Evolutionary conservation across 305 asterid genomes (phyloP), one percentile per base, ranked within the genome.

Genomic region (Fraxinus velutina): DNA sequence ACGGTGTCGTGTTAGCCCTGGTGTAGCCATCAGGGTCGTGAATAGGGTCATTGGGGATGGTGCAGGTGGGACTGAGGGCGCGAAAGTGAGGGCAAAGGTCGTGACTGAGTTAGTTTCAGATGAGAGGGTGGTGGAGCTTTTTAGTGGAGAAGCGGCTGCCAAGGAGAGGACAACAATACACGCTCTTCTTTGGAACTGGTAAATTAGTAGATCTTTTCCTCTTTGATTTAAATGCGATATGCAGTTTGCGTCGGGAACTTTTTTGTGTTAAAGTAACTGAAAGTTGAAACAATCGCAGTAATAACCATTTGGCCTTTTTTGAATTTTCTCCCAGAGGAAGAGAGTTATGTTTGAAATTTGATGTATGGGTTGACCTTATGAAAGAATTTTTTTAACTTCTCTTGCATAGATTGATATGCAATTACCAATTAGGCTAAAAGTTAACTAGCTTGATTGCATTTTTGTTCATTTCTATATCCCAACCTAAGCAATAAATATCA

Each of bases 101-200:
- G 96, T 92, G 75, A 88, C 86, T 80, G 98, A 95, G 79, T 81
- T 95, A 83, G 99, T 90, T 74, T 92, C 99, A 0, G 97, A 93
- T 90, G 98, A 93, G 85, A 90, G 97, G 87, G 94, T 95, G 86
- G 91, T 89, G 86, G 88, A 86, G 4, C 95, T 95, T 83, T 95
- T 95, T 36, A 88, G 85, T 30, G 88, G 94, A 85, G 95, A 92
- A 77, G 93, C 82, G 62, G 93, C 94, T 82, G 83, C 90, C 34
- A 93, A 90, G 89, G 97, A 93, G 89, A 91, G 97, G 88, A 92
- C 94, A 37, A 90, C 93, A 79, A 93, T 95, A 94, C 98, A 95
- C 87, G 97, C 98, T 88, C 93, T 95, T 88, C 93, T 95, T 12
- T 95, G 99, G 99, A 95, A 94, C 90, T 91, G 99, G 99, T 95